Conservation (phyloP, 129 eudicot genomes). For the sunflower (Helianthus annuus) region DNA sequence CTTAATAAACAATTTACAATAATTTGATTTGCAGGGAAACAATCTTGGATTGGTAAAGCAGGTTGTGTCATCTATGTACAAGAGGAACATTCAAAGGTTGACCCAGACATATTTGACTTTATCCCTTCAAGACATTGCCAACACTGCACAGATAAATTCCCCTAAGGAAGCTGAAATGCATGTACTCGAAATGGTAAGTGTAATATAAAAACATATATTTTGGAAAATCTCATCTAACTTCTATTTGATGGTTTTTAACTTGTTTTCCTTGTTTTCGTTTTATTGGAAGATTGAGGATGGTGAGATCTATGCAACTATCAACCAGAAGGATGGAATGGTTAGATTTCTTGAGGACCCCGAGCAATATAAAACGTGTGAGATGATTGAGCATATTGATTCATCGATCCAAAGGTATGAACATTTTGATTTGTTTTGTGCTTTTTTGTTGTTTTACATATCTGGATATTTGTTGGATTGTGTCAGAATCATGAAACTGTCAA, state of each 20-base stretch:
- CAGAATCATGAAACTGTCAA: constrained; percentile 86
- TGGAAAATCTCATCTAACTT: constrained; percentile 8
- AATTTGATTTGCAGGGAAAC: constrained; percentile 54
- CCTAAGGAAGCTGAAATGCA: constrained; percentile 97
- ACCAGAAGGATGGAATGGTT: constrained; percentile 99
- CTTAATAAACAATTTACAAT: neutral
- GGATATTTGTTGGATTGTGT: constrained; percentile 10
- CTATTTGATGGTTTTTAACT: neutral
- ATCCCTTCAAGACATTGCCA: constrained; percentile 93
- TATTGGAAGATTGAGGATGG: constrained; percentile 77
- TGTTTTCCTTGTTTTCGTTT: constrained; percentile 1
- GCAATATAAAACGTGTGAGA: constrained; percentile 88
- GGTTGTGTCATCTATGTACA: constrained; percentile 82
- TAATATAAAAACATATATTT: neutral
- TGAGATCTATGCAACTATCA: constrained; percentile 86
- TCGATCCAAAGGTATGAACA: constrained; percentile 69
- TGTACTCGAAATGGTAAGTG: constrained; percentile 92
- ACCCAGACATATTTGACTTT: constrained; percentile 94
- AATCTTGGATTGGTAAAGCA: constrained; percentile 95
- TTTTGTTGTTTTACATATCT: constrained; percentile 1
- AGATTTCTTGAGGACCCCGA: constrained; percentile 98
- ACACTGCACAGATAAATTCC: constrained; percentile 69
- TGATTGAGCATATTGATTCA: constrained; percentile 86
- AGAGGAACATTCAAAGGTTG: constrained; percentile 90
- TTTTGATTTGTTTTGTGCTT: neutral